Conservation (phyloP, 1,284 basidiomycete species). For the Papiliotrema fonsecae region DNA sequence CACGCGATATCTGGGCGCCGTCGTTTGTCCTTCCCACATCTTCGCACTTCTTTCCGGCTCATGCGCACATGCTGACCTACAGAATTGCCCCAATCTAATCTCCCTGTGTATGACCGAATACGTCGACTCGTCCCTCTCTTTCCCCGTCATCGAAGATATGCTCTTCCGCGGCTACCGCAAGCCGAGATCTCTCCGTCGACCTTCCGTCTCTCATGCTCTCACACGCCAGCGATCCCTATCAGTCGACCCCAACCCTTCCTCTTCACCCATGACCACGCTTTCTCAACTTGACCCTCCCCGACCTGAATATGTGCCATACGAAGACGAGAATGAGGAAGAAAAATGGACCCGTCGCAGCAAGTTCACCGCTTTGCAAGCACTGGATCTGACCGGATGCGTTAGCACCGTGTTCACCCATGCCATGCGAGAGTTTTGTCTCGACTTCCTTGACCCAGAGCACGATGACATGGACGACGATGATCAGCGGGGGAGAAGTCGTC, state of each 20-base stretch:
- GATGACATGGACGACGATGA: slow-evolving; percentile 54
- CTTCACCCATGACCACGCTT: slow-evolving; percentile 10
- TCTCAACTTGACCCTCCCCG: slow-evolving; percentile 35
- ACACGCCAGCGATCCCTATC: slow-evolving; percentile 28
- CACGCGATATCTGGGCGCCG: too few species aligned
- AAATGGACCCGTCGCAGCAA: slow-evolving; percentile 57
- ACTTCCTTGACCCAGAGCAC: slow-evolving; percentile 54
- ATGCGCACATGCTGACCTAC: slow-evolving; percentile 2
- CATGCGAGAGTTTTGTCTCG: slow-evolving; percentile 73
- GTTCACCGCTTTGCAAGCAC: slow-evolving; percentile 67
- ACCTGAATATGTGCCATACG: slow-evolving; percentile 42
- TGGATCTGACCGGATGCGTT: slow-evolving; percentile 93
- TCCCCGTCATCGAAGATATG: slow-evolving; percentile 75
- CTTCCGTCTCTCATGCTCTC: slow-evolving; percentile 16
- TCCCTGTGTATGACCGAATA: slow-evolving; percentile 91
- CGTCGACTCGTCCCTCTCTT: slow-evolving; percentile 83
- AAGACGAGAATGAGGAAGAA: slow-evolving; percentile 54
- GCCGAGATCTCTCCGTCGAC: slow-evolving; percentile 24
- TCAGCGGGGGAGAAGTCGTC: slow-evolving; percentile 32
- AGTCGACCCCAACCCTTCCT: slow-evolving; percentile 16
- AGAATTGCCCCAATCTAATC: slow-evolving; percentile 79
- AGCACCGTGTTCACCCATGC: slow-evolving; percentile 80
- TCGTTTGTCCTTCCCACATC: too few species aligned
- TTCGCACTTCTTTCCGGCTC: slow-evolving; percentile 2
- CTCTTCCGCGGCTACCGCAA: slow-evolving; percentile 65